These are phyloP conservation scores for Clarireedia paspali DNA, from an alignment of 2,329 filamentous ascomycete genomes.

Conservation along the genomic window DNA sequence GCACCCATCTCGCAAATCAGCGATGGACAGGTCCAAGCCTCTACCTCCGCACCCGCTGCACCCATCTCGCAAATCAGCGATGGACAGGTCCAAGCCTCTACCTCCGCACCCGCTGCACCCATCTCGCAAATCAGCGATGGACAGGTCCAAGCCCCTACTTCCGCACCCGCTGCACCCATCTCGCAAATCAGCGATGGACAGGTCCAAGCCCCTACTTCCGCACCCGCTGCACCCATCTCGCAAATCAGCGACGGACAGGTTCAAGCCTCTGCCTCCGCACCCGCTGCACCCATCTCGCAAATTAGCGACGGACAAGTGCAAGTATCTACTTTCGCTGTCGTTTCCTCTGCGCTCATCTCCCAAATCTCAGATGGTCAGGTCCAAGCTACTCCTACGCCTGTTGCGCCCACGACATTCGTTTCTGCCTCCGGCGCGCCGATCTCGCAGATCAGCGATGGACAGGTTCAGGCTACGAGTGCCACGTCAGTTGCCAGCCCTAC, in stretches of 20 bases:
- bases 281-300: too few relatives aligned
- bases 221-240: too few relatives aligned
- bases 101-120: constrained; percentile 15
- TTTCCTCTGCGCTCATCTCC: neutral
- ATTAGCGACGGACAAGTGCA: neutral
- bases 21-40: too few relatives aligned
- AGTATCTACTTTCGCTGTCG: neutral
- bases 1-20: too few relatives aligned
- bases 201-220: too few relatives aligned
- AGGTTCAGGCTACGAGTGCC: constrained; percentile 18
- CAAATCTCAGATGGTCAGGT: constrained; percentile 8
- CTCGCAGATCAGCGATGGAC: too few relatives aligned
- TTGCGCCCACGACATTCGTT: neutral
- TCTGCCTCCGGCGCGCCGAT: constrained; percentile 16
- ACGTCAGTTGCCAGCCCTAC: neutral
- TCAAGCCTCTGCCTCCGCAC: too few relatives aligned
- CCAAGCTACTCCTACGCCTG: constrained; percentile 21
- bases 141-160: constrained; percentile 19
- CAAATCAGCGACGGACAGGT: too few relatives aligned
- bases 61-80: neutral
- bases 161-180: neutral
- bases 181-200: constrained; percentile 19
- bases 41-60: too few relatives aligned
- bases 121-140: constrained; percentile 28
- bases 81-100: constrained; percentile 3